Base-by-base conservation (phyloP, 345 rosid genomes). In the Acer campestre region DNA sequence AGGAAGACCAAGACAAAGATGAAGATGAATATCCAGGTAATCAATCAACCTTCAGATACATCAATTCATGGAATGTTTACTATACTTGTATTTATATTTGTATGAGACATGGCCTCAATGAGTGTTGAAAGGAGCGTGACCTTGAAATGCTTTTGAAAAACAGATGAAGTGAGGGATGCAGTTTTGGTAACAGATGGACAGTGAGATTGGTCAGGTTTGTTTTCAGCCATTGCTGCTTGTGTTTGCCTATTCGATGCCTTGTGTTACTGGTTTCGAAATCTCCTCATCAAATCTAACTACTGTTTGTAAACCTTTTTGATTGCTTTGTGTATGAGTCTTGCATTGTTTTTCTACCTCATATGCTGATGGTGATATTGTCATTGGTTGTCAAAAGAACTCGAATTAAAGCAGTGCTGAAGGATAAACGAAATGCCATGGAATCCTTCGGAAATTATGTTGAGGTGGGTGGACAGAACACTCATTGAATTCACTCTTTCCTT, bases 371-470 rank as follows among this genome's bases (percentile, higher is more conserved):
- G 65, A 89, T 92, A 81, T 80, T 95, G 81, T 87, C 89, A 62
- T 78, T 92, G 80, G 93, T 94, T 62, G 87, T 93, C 25, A 94
- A 89, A 90, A 83, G 89, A 70, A 75, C 90, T 75, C 84, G 80
- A 70, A 84, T 93, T 46, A 93, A 95, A 71, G 92, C 98, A 46
- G 76, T 95, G 77, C 97, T 95, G 74, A 95, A 88, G 81, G 93
- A 90, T 75, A 92, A 87, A 84, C 78, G 90, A 73, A 77, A 80
- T 53, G 95, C 97, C 25, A 86, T 80, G 78, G 98, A 90, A 61
- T 93, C 98, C 42, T 95, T 91, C 78, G 97, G 98, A 83, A 78
- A 89, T 81, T 95, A 95, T 78, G 97, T 93, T 72, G 91, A 95
- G 96, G 99, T 93, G 42, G 23, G 85, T 78, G 74, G 71, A 59